A percentile compares a stretch with the other conserved stretches of the same genome.
Evolutionary conservation across 805 yeast species (phyloP).

Genomic region (Candida ascalaphidarum): DNA sequence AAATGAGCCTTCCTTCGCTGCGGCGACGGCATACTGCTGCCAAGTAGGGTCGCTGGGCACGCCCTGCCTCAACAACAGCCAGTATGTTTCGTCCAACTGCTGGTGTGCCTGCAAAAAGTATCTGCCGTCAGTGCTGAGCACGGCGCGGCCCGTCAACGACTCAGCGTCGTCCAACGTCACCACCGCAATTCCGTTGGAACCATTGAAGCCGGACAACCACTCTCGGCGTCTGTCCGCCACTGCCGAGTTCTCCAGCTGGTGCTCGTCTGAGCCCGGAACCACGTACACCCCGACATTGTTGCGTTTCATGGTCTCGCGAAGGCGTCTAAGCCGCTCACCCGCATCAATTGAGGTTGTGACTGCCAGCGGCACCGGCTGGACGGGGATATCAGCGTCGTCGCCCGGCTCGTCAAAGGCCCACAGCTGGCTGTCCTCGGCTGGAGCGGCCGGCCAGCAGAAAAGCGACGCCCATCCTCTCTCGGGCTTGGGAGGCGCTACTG

Average conservation of each 20-base stretch:
- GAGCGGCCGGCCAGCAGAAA: too few species aligned
- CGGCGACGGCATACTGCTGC: conserved; percentile 62
- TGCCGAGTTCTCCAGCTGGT: conserved; percentile 10
- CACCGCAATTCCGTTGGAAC: conserved; percentile 11
- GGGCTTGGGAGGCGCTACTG: too few species aligned
- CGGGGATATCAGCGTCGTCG: too few species aligned
- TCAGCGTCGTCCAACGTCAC: conserved; percentile 21
- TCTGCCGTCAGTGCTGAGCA: conserved; percentile 88
- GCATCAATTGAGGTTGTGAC: conserved; percentile 1
- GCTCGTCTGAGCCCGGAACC: conserved; percentile 13
- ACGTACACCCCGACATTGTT: conserved; percentile 9
- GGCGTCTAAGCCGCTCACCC: conserved; percentile 3
- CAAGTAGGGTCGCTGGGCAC: conserved; percentile 62
- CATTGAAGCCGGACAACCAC: conserved; percentile 10
- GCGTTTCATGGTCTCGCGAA: conserved; percentile 7
- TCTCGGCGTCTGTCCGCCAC: conserved; percentile 11
- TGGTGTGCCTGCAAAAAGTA: conserved; percentile 86
- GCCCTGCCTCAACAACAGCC: conserved; percentile 80
- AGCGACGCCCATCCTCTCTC: too few species aligned
- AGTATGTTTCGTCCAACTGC: conserved; percentile 62
- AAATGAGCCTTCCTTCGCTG: conserved; percentile 43
- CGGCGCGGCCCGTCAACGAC: conserved; percentile 54
- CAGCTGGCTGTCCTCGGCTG: too few species aligned
- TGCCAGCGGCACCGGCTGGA: too few species aligned
- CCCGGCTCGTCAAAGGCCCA: too few species aligned